A percentile compares a stretch with the other conserved stretches of the same genome.
Conservation (phyloP, 148 eudicot genomes). For the Camellia japonica region DNA sequence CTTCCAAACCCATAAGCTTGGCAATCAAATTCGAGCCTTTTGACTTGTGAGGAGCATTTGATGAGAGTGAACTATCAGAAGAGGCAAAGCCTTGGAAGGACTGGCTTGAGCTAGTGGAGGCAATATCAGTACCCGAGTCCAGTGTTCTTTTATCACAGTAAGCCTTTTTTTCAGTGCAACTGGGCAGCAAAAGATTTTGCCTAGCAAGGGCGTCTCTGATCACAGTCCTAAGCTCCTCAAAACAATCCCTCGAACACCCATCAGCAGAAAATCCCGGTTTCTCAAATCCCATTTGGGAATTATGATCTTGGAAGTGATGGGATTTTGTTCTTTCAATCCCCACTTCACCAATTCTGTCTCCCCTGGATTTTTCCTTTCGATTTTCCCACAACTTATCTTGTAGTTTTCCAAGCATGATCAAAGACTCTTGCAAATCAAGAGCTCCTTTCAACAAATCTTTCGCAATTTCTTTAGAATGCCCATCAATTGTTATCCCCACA, state of each 20-base stretch:
- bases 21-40: constrained; percentile 54
- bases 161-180: constrained; percentile 29
- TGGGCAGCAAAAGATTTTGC: constrained; percentile 55
- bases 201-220: constrained; percentile 62
- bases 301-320: constrained; percentile 24
- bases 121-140: constrained; percentile 30
- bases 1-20: constrained; percentile 76
- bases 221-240: constrained; percentile 58
- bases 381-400: constrained; percentile 52
- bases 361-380: constrained; percentile 34
- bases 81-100: constrained; percentile 52
- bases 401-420: constrained; percentile 57
- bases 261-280: constrained; percentile 42
- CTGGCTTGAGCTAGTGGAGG: constrained; percentile 73
- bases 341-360: constrained; percentile 26
- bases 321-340: constrained; percentile 30
- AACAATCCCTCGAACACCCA: constrained; percentile 50
- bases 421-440: constrained; percentile 71
- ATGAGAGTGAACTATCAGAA: constrained; percentile 44
- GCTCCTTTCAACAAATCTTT: constrained; percentile 75
- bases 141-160: constrained; percentile 25
- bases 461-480: constrained; percentile 43
- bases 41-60: constrained; percentile 39
- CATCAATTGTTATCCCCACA: constrained; percentile 21
- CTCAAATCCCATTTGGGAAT: constrained; percentile 26